phyloP scores from a whole-genome alignment of 2,329 filamentous ascomycete genomes.

The Neoarthrinium moseri region DNA sequence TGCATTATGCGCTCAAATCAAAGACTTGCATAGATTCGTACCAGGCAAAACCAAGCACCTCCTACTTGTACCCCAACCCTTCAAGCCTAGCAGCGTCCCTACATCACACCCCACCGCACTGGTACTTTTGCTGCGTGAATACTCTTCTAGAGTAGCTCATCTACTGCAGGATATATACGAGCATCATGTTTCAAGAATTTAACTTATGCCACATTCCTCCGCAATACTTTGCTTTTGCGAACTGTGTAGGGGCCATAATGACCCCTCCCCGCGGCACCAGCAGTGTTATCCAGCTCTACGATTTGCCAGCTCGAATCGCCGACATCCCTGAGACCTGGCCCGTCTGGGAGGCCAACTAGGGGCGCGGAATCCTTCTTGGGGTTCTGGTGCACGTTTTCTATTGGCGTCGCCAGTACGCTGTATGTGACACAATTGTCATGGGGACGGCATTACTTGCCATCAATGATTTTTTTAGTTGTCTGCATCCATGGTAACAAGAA shows the following conservation, averaged over 20 bases:
- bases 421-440: constrained; percentile 9
- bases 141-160: too few relatives aligned
- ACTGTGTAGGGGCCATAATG: constrained; percentile 1
- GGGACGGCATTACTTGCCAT: background rate
- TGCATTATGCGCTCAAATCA: too few relatives aligned
- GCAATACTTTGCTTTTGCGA: background rate
- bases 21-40: too few relatives aligned
- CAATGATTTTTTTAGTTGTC: background rate
- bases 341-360: constrained; percentile 25
- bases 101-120: too few relatives aligned
- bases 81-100: too few relatives aligned
- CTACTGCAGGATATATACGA: too few relatives aligned
- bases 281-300: constrained; percentile 11
- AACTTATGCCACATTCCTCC: background rate
- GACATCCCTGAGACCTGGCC: constrained; percentile 19
- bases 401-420: constrained; percentile 11
- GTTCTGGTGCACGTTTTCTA: constrained; percentile 12
- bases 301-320: constrained; percentile 7
- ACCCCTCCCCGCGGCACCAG: constrained; percentile 6
- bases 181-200: background rate
- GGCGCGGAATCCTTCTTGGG: constrained; percentile 11
- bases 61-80: too few relatives aligned
- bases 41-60: too few relatives aligned
- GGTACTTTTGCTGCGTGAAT: too few relatives aligned
- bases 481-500: background rate